Base-by-base conservation (phyloP, 2,329 filamentous ascomycete species). In the Fusarium sp. region DNA sequence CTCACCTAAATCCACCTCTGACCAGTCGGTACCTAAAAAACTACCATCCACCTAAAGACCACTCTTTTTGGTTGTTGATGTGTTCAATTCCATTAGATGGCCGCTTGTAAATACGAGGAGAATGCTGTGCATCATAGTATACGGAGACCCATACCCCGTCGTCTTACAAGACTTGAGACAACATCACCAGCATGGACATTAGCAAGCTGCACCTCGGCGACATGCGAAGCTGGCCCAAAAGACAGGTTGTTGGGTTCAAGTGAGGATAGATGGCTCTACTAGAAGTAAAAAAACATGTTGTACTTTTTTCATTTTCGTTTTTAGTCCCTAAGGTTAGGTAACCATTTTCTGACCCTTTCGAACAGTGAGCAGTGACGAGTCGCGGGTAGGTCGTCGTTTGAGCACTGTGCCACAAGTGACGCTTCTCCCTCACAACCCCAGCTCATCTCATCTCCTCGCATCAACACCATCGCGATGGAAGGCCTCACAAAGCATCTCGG, bases 401-500 rank as follows among this genome's bases (percentile, higher is more conserved):
- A 31, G 27, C 47, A 54, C 47, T 31, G 47, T 54, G 27, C 27
- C 47, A 54, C 47, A 47, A 47, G 42, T 20, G 10, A 31, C 27
- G 6, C 47, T 54, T 29, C 54, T 57, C 14, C 36, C 13, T 18
- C 27, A 4, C 25, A 20, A 22, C 59, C 42, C 59, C 56, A 54
- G 10, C 29, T 25, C 38, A 59, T 33, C 14, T 47, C 25, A 59
- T 33, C 14, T 52, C 25, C 35, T 58, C 63, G 36, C 45, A 58
- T 40, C 61, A 61, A 57, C 66, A 62, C 16, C 60, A 67, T 40
- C 70, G 45, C 31, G 18, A 77, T 29, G 77, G 77, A 64, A n/a
- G 67, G 63, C 8, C 71, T 81, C 20, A 71, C 75, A 6, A 58
- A 65, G 2, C 70, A 79, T 14, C 70, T 82, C 29, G 75, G 77